phyloP scores from a whole-genome alignment of 495 filamentous ascomycete species.

The Penicillium simplicissimum region DNA sequence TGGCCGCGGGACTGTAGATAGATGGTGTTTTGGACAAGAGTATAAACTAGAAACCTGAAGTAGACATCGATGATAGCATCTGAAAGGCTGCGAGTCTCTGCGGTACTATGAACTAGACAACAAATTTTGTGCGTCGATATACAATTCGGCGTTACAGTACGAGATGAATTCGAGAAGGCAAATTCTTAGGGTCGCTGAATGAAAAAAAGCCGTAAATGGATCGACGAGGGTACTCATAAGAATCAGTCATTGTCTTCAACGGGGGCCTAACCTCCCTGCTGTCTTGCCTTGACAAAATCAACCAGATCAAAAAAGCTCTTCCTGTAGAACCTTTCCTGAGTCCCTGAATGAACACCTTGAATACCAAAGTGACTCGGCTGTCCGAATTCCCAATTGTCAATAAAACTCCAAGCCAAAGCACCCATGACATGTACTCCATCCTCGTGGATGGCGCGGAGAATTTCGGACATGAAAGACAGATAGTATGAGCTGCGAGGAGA shows the following conservation, averaged over 20 bases:
- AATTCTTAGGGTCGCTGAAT: too few species aligned
- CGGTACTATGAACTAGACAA: too few species aligned
- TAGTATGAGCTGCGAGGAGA: conserved; percentile 44
- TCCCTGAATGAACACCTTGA: conserved; percentile 45
- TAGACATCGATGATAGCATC: too few species aligned
- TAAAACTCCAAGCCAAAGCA: conserved; percentile 46
- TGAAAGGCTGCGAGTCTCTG: too few species aligned
- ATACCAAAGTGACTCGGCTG: conserved; percentile 42
- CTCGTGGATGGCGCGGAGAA: conserved; percentile 44
- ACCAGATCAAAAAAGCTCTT: conserved; percentile 52
- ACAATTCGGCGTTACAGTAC: too few species aligned
- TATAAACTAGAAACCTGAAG: too few species aligned
- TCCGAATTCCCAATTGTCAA: conserved; percentile 52
- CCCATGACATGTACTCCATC: conserved; percentile 49
- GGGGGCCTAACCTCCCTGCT: not conserved
- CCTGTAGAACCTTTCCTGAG: conserved; percentile 43
- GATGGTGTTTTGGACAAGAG: too few species aligned
- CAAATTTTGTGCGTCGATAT: too few species aligned
- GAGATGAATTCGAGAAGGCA: too few species aligned
- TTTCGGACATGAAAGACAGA: conserved; percentile 42
- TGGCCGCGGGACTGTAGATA: too few species aligned
- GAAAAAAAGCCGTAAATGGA: too few species aligned
- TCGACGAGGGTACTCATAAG: too few species aligned
- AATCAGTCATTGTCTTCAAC: not conserved
- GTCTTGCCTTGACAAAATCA: conserved; percentile 39